Conservation (phyloP, 306 rosid genomes). For the Cucurbita ficifolia region DNA sequence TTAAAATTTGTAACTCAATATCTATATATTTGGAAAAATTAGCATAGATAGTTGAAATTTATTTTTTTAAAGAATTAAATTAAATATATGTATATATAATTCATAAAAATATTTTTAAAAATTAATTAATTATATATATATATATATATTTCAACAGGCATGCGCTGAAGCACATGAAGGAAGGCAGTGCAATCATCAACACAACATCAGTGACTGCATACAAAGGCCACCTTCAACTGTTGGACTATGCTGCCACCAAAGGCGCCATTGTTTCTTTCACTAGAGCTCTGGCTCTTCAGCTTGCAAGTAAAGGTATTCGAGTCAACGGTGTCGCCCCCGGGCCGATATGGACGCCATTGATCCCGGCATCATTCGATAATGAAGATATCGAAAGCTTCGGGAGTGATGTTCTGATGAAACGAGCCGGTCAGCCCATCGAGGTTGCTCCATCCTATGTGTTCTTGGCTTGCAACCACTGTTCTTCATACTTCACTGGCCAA, state of each 20-base stretch:
- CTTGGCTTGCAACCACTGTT: conserved; percentile 51
- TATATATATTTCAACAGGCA: too few relatives aligned
- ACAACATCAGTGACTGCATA: conserved; percentile 65
- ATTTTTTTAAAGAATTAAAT: too few relatives aligned
- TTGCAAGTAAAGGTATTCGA: conserved; percentile 34
- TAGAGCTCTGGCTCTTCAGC: conserved; percentile 53
- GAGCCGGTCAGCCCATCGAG: conserved; percentile 65
- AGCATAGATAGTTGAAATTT: too few relatives aligned
- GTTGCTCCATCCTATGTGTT: conserved; percentile 57
- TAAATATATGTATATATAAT: too few relatives aligned
- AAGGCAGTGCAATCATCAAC: conserved; percentile 64
- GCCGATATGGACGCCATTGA: conserved; percentile 70
- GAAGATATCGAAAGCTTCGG: conserved; percentile 27
- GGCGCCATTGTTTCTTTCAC: conserved; percentile 65
- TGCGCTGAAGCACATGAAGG: conserved; percentile 61
- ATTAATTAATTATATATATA: too few relatives aligned
- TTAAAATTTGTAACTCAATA: too few relatives aligned
- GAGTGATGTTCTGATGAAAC: conserved; percentile 41
- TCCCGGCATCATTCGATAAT: conserved; percentile 25
- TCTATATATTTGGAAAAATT: too few relatives aligned
- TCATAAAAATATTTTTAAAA: too few relatives aligned
- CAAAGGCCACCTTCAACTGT: conserved; percentile 22
- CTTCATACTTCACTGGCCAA: conserved; percentile 69
- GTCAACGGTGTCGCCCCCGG: conserved; percentile 86
- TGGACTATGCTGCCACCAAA: conserved; percentile 57